Evolutionary conservation across 169 alveolate genomes (phyloP).

Genomic region (Cyclospora cayetanensis): DNA sequence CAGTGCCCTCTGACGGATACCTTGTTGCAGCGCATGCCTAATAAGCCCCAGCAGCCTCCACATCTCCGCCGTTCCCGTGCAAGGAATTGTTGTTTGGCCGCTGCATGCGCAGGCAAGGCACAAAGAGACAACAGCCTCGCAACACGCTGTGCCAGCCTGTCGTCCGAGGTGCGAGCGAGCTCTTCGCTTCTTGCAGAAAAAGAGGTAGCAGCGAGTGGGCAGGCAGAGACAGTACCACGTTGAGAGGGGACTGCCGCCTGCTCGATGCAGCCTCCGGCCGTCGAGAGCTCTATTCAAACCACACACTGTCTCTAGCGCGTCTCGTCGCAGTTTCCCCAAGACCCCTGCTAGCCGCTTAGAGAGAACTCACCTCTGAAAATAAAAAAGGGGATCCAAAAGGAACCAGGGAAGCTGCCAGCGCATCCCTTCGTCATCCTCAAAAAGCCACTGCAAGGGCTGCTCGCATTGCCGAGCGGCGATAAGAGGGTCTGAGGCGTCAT

Average conservation of each 20-base stretch:
- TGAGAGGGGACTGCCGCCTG: no score
- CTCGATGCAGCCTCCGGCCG: no score
- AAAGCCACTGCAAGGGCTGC: conserved; percentile 14
- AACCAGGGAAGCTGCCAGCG: conserved; percentile 90
- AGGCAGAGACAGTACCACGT: no score
- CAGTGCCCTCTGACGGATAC: conserved; percentile 79
- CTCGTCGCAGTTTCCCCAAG: no score
- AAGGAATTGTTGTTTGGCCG: conserved; percentile 29
- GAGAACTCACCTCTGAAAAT: conserved; percentile 39
- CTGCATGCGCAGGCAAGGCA: conserved; percentile 5
- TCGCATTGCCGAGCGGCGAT: background rate
- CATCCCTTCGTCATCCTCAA: conserved; percentile 63
- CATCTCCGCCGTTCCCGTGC: conserved; percentile 62
- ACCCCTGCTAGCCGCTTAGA: no score
- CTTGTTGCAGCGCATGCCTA: conserved; percentile 70
- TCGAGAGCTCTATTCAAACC: no score
- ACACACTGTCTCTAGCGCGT: no score
- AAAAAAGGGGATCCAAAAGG: conserved; percentile 82
- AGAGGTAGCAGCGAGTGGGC: no score
- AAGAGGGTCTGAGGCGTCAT: background rate
- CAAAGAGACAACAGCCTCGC: background rate
- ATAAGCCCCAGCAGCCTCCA: conserved; percentile 46
- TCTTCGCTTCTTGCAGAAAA: no score
- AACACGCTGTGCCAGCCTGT: no score
- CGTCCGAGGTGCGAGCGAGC: no score